Percentiles rank a stretch among this genome's conserved stretches.
Conservation (phyloP, 129 eudicot species). For the Saposhnikovia divaricata region DNA sequence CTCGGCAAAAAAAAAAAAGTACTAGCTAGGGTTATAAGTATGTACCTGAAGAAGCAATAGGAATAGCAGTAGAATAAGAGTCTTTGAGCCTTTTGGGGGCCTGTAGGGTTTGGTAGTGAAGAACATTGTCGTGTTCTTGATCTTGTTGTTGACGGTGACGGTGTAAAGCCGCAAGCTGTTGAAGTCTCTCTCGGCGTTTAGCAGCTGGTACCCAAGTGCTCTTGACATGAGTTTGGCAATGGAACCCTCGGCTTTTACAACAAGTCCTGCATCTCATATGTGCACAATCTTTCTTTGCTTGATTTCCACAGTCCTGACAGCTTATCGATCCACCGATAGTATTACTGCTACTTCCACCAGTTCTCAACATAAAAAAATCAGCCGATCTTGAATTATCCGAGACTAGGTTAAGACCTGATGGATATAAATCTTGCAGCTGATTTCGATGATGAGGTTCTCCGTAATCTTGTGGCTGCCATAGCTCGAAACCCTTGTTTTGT, state of each 20-base stretch:
- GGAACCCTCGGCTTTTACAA: constrained; percentile 70
- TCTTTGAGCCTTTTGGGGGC: constrained; percentile 37
- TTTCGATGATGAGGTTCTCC: neutral
- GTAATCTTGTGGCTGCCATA: constrained; percentile 5
- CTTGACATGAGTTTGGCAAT: constrained; percentile 73
- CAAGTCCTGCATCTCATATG: constrained; percentile 83
- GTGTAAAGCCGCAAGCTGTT: constrained; percentile 31
- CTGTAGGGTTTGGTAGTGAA: constrained; percentile 18
- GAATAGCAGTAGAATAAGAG: neutral
- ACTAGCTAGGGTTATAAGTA: neutral
- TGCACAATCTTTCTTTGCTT: constrained; percentile 71
- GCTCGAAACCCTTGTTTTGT: constrained; percentile 1
- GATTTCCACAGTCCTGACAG: constrained; percentile 92
- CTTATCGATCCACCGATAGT: constrained; percentile 33
- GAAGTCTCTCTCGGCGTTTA: constrained; percentile 70
- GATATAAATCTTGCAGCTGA: constrained; percentile 2
- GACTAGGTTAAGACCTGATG: neutral
- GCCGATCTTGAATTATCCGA: neutral
- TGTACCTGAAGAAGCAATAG: neutral
- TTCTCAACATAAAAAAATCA: constrained; percentile 6
- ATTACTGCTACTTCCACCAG: neutral
- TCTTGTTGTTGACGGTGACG: constrained; percentile 10
- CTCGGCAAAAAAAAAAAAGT: neutral
- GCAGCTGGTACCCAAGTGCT: constrained; percentile 98
- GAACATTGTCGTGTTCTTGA: neutral